Percentiles rank a stretch among this genome's conserved stretches.
phyloP scores from a whole-genome alignment of 2,329 filamentous ascomycete genomes.

The Colletotrichum cordylinicola region DNA sequence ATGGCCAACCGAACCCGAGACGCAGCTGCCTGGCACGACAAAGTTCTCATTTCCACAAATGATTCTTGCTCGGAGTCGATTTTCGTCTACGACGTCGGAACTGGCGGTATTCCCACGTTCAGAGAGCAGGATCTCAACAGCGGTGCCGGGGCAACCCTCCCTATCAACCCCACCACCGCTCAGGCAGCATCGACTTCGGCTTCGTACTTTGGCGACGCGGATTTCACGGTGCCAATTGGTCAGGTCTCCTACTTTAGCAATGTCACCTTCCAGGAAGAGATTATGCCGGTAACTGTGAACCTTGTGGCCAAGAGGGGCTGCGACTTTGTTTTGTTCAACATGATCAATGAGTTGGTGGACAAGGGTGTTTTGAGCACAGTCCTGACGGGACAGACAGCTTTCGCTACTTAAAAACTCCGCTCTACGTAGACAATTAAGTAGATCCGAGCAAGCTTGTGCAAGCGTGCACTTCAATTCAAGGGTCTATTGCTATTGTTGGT shows the following conservation, averaged over 20 bases:
- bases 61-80: slow-evolving; percentile 41
- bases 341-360: slow-evolving; percentile 44
- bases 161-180: slow-evolving; percentile 30
- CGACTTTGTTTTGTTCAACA: slow-evolving; percentile 45
- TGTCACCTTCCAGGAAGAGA: slow-evolving; percentile 42
- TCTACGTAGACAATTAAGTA: neutral
- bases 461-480: neutral
- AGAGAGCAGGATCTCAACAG: slow-evolving; percentile 37
- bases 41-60: neutral
- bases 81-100: slow-evolving; percentile 47
- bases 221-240: slow-evolving; percentile 47
- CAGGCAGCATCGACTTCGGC: slow-evolving; percentile 24
- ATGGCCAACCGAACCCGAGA: neutral
- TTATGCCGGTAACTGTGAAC: slow-evolving; percentile 46
- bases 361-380: slow-evolving; percentile 40
- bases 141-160: slow-evolving; percentile 30
- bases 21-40: neutral
- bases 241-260: slow-evolving; percentile 44
- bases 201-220: slow-evolving; percentile 35
- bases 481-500: neutral
- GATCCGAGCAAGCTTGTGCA: neutral
- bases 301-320: slow-evolving; percentile 47
- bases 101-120: slow-evolving; percentile 43
- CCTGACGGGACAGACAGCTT: slow-evolving; percentile 33
- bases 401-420: fast-evolving